Conservation (phyloP, 2,329 filamentous ascomycete species). For the Talaromyces sp. region DNA sequence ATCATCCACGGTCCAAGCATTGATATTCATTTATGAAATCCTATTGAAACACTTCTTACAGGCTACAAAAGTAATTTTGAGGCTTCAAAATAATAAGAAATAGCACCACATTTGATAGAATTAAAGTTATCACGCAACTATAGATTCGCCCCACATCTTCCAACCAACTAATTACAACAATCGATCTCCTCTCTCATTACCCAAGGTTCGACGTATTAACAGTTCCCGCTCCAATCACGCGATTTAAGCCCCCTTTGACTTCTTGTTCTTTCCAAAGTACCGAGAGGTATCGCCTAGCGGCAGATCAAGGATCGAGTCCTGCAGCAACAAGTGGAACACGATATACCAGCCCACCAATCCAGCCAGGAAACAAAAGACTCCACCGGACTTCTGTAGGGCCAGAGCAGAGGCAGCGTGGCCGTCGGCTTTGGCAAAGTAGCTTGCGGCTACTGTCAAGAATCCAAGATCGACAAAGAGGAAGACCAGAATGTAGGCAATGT, state of each 20-base stretch:
- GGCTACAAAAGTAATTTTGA: no score
- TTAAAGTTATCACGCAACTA: neutral
- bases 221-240: neutral
- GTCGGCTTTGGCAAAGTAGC: conserved; percentile 52
- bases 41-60: no score
- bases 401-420: conserved; percentile 36
- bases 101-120: neutral
- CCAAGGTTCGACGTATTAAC: neutral
- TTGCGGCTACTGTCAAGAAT: conserved; percentile 48
- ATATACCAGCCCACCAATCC: conserved; percentile 53
- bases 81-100: neutral
- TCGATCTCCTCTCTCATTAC: neutral
- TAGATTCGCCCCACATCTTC: neutral
- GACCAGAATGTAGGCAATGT: conserved; percentile 53
- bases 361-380: conserved; percentile 51
- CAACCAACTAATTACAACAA: neutral
- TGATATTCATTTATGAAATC: no score
- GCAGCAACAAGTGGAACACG: conserved; percentile 46
- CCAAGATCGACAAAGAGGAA: conserved; percentile 52
- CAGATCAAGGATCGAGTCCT: conserved; percentile 42
- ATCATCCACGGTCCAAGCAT: neutral
- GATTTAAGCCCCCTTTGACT: conserved; percentile 10
- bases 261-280: conserved; percentile 40
- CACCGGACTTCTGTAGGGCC: conserved; percentile 49
- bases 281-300: conserved; percentile 48